phyloP scores from a whole-genome alignment of 2,329 filamentous ascomycete genomes.

The Fusarium beomiforme region DNA sequence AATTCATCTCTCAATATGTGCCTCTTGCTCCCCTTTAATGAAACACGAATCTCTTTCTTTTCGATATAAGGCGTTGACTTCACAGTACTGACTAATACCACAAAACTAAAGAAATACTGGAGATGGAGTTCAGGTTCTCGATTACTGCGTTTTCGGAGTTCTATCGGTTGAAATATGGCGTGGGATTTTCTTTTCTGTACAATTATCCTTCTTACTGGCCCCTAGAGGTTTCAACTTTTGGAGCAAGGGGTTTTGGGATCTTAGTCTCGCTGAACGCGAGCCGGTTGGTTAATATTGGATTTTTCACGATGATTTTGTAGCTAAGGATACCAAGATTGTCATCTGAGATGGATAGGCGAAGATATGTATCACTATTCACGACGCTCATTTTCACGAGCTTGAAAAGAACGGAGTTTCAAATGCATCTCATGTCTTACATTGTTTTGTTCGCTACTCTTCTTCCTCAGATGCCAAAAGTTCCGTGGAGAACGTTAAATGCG shows the following conservation, averaged over 20 bases:
- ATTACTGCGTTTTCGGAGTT: conserved; percentile 24
- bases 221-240: conserved; percentile 20
- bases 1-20: background rate
- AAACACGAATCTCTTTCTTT: conserved; percentile 28
- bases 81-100: conserved; percentile 20
- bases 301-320: conserved; percentile 26
- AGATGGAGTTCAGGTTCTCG: conserved; percentile 26
- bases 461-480: background rate
- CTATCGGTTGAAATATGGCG: conserved; percentile 13
- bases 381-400: conserved; percentile 37
- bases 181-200: conserved; percentile 44
- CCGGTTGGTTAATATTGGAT: background rate
- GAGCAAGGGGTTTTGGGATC: conserved; percentile 23
- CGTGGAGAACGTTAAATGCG: background rate
- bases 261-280: conserved; percentile 12
- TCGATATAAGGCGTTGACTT: conserved; percentile 19
- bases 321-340: conserved; percentile 40
- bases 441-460: background rate
- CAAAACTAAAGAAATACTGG: conserved; percentile 33
- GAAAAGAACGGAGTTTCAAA: conserved; percentile 20
- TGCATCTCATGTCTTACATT: background rate
- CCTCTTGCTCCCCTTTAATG: conserved; percentile 35
- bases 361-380: conserved; percentile 46
- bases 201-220: conserved; percentile 44
- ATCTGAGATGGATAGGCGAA: conserved; percentile 29